A percentile compares a stretch with the other conserved stretches of the same genome.
Evolutionary conservation across 2,329 filamentous ascomycete genomes (phyloP).

Genomic region (Colletotrichum sp.): DNA sequence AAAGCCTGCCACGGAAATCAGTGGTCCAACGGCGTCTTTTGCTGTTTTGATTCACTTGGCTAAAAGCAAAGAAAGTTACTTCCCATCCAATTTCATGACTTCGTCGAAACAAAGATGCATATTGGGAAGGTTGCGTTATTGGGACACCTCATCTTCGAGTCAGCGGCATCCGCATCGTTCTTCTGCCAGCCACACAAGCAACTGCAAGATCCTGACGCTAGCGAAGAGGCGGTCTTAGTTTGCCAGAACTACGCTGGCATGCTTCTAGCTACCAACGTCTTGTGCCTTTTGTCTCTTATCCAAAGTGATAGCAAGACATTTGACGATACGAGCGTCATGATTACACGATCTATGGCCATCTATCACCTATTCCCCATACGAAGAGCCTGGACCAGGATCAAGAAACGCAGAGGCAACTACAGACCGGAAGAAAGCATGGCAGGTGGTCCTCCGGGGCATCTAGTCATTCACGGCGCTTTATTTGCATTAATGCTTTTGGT

Average conservation of each 20-base stretch:
- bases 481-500: not conserved
- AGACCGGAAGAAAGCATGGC: not conserved
- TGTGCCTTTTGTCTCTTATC: not conserved
- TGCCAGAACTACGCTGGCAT: conserved; percentile 2
- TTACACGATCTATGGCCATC: not conserved
- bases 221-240: not conserved
- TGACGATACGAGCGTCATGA: not conserved
- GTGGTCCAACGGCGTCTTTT: not conserved
- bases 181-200: not conserved
- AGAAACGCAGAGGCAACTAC: not conserved
- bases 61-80: not conserved
- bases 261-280: not conserved
- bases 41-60: not conserved
- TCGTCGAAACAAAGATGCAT: not conserved
- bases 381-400: not conserved
- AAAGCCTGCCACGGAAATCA: not conserved
- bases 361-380: conserved; percentile 1
- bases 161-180: not conserved
- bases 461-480: not conserved
- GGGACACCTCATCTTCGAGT: not conserved
- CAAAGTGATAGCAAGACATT: not conserved
- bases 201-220: not conserved
- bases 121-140: not conserved
- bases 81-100: not conserved
- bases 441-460: not conserved